phyloP scores from a whole-genome alignment of 306 rosid genomes.

The Lathyrus tuberosus region DNA sequence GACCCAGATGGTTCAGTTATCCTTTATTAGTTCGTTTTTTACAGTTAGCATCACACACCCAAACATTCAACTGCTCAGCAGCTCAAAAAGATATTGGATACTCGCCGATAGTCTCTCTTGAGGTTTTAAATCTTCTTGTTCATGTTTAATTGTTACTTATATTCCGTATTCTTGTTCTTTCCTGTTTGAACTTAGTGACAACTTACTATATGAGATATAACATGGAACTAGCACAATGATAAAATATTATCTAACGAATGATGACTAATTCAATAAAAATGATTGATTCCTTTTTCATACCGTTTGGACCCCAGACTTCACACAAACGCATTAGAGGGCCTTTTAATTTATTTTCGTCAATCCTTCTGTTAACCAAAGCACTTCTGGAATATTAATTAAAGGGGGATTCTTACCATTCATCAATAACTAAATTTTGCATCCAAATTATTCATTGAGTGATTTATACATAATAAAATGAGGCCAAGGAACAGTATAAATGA shows the following conservation, averaged over 20 bases:
- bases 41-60: conserved; percentile 62
- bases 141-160: conserved; percentile 33
- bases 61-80: conserved; percentile 68
- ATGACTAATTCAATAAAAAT: conserved; percentile 16
- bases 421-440: background rate
- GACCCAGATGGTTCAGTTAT: conserved; percentile 51
- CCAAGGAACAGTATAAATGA: background rate
- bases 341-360: conserved; percentile 8
- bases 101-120: conserved; percentile 67
- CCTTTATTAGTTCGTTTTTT: conserved; percentile 55
- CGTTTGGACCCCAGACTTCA: conserved; percentile 15
- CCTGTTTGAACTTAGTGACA: conserved; percentile 11
- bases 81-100: conserved; percentile 72
- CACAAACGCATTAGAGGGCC: background rate
- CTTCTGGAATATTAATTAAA: conserved; percentile 17
- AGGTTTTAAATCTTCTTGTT: conserved; percentile 49
- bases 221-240: conserved; percentile 26
- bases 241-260: conserved; percentile 11
- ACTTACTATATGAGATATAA: conserved; percentile 29
- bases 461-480: background rate
- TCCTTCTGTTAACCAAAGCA: background rate
- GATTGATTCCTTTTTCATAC: conserved; percentile 24
- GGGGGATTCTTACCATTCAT: conserved; percentile 13
- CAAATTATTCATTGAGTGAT: conserved; percentile 13
- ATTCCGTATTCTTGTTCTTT: conserved; percentile 17